Percentiles rank a stretch among this genome's conserved stretches.
These are phyloP conservation scores for Magnaporthiopsis rhizophila DNA, from an alignment of 2,329 filamentous ascomycete genomes.

Conservation along the genomic window DNA sequence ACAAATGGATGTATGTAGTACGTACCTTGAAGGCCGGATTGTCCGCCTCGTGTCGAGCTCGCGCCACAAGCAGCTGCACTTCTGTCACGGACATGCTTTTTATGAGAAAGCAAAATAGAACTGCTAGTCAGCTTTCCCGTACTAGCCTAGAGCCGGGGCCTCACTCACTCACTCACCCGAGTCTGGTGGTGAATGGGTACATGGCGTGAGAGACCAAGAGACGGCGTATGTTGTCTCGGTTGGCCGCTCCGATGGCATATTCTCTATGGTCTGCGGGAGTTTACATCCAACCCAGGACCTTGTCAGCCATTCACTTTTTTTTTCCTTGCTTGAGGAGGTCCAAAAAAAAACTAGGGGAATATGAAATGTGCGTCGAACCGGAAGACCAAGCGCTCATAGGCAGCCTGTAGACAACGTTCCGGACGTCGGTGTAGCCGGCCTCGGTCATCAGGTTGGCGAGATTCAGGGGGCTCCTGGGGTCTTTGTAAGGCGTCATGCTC, in stretches of 20 bases:
- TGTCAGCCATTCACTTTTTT: neutral
- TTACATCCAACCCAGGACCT: neutral
- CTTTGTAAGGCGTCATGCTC: conserved; percentile 55
- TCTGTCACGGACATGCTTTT: conserved; percentile 48
- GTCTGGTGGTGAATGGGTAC: conserved; percentile 46
- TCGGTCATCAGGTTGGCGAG: conserved; percentile 49
- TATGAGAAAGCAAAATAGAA: conserved; percentile 3
- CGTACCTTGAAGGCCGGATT: conserved; percentile 47
- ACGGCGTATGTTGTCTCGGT: conserved; percentile 45
- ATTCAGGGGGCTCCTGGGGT: conserved; percentile 55
- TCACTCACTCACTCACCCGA: conserved; percentile 29
- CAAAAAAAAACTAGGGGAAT: neutral
- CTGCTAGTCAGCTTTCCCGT: neutral
- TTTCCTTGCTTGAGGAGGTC: neutral
- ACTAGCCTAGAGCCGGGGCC: neutral
- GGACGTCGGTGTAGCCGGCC: conserved; percentile 61
- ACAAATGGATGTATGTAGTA: no score
- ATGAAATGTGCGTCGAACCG: conserved; percentile 37
- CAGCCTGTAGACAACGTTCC: conserved; percentile 55
- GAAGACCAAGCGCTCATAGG: conserved; percentile 64
- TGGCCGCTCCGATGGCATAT: conserved; percentile 43
- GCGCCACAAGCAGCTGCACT: conserved; percentile 47
- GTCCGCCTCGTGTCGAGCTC: conserved; percentile 45
- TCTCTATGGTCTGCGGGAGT: conserved; percentile 38
- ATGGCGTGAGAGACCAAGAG: conserved; percentile 46